A percentile compares a stretch with the other conserved stretches of the same genome.
Evolutionary conservation across 345 rosid species (phyloP).

Genomic region (Lepidium didymum): DNA sequence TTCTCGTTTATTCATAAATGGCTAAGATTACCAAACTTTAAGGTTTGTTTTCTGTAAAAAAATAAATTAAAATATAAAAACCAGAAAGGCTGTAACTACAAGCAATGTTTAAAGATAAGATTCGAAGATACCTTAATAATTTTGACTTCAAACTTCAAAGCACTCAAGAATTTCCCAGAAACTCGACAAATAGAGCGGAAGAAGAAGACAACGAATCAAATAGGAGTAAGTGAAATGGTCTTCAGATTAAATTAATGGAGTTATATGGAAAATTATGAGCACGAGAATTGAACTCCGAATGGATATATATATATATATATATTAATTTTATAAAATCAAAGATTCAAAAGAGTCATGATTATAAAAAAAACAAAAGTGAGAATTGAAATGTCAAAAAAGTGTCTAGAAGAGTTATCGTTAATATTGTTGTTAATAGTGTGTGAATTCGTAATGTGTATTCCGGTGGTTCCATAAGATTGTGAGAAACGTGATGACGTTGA

Average conservation of each 20-base stretch:
- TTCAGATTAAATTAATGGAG: background rate
- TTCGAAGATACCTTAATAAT: background rate
- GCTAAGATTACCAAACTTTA: conserved; percentile 15
- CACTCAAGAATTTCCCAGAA: conserved; percentile 10
- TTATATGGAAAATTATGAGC: background rate
- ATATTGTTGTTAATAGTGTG: background rate
- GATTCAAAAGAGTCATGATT: conserved; percentile 1
- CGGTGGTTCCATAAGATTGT: background rate
- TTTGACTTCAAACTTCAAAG: conserved; percentile 9
- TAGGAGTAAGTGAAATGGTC: background rate
- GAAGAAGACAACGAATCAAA: conserved; percentile 9
- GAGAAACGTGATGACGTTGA: conserved; percentile 15
- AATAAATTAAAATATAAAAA: background rate
- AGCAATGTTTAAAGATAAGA: conserved; percentile 9
- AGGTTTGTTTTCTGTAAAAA: background rate
- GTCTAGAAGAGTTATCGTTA: conserved; percentile 2
- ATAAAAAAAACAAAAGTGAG: background rate
- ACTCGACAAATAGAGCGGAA: conserved; percentile 1
- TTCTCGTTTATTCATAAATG: background rate
- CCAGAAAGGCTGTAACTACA: background rate
- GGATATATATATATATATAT: background rate
- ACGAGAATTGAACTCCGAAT: background rate
- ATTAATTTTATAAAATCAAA: background rate
- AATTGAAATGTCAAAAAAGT: conserved; percentile 2
- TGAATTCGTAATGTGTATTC: conserved; percentile 15